Evolutionary conservation across 2,329 filamentous ascomycete genomes (phyloP), one percentile per base, ranked within the genome.

Genomic region (Daldinia sp.): DNA sequence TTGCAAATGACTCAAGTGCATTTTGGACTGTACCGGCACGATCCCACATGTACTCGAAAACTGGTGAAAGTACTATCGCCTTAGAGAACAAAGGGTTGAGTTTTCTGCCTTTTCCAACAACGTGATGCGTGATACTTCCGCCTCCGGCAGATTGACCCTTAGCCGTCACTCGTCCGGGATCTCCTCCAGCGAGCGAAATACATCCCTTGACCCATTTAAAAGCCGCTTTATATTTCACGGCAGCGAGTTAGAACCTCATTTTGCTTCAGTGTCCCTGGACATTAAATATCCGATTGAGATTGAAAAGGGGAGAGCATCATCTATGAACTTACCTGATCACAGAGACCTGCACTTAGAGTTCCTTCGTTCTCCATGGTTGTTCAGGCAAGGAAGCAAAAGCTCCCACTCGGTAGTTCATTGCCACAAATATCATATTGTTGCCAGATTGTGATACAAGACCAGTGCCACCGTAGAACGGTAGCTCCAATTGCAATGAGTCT

Each of bases 21-120:
- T 49, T 23, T 32, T 59, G 49, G 23, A 53, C 56, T 4, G 30
- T 21, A 25, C 56, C 56, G 13, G 49, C 56, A 9, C 56, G 56
- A 25, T 59, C 49, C 56, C 56, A 59, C 56, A 59, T 59, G 21
- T 59, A 59, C 17, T 59, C 56, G 11, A 59, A 59, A 13, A 49
- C 56, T 2, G 56, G 56, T 5, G 56, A 59, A 15, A 59, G 56
- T 25, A 59, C 21, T 19, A 53, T 59, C 25, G 56, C 56, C 15
- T 48, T 59, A 4, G 56, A 59, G 49, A 59, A 59, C 15, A 59
- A 25, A 19, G 56, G 56, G 23, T 53, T 41, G 10, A 59, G 56
- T 29, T 47, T 59, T 13, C 56, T 41, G 9, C 56, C 56, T 11
- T 59, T 21, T 10, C 37, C 56, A 15, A 59, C 23, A 32, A 59